phyloP scores from a whole-genome alignment of 371 early-diverging fungal genomes.

The Vairimorpha necatrix region DNA sequence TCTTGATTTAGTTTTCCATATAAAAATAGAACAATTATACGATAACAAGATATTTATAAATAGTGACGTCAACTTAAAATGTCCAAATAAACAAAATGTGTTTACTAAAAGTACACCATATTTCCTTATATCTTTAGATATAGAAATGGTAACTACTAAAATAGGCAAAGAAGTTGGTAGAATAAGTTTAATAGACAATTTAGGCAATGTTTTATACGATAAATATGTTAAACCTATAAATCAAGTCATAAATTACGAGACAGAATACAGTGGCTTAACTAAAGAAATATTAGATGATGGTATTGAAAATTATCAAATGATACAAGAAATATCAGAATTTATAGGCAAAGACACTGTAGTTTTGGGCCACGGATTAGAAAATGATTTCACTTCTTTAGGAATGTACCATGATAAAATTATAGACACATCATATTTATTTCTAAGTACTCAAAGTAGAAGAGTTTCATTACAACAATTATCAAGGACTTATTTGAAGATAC shows the following conservation, averaged over 20 bases:
- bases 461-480: conserved; percentile 51
- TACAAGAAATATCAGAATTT: conserved; percentile 39
- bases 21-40: conserved; percentile 28
- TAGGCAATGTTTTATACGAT: conserved; percentile 55
- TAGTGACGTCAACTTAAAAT: conserved; percentile 3
- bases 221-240: conserved; percentile 55
- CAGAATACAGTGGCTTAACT: conserved; percentile 59
- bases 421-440: conserved; percentile 61
- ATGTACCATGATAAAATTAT: conserved; percentile 59
- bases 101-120: conserved; percentile 11
- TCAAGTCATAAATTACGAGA: conserved; percentile 56
- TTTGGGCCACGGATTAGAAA: conserved; percentile 63
- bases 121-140: conserved; percentile 57
- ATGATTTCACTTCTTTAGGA: conserved; percentile 57
- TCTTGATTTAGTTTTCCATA: conserved; percentile 11
- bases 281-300: conserved; percentile 26
- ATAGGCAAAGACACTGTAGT: conserved; percentile 61
- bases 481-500: conserved; percentile 44
- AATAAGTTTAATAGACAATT: conserved; percentile 52
- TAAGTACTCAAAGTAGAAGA: conserved; percentile 48
- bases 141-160: conserved; percentile 62
- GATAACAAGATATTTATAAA: conserved; percentile 36
- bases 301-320: conserved; percentile 37
- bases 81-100: conserved; percentile 4
- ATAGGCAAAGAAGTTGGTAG: conserved; percentile 57